Base-by-base conservation (phyloP, 768 basidiomycete genomes). In the Candolleomyces efflorescens region DNA sequence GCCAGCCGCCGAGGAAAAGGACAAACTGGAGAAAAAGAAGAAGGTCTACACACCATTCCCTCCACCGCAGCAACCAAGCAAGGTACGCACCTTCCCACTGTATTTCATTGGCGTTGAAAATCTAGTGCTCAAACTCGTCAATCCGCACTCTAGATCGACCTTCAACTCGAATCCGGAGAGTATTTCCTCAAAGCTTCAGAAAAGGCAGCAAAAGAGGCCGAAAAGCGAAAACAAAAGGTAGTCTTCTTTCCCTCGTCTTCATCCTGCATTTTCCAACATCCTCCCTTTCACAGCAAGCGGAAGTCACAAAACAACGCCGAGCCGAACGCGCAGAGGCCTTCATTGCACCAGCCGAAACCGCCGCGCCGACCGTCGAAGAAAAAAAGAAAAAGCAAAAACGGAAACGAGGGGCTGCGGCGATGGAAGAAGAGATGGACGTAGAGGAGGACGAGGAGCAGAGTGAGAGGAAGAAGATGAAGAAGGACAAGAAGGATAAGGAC, bases 11-110 rank as follows among this genome's bases (percentile, higher is more conserved):
- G 69, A 67, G 47, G 68, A 68, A 50, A 70, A 51, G 39, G 62
- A 64, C n/a, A n/a, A n/a, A n/a, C n/a, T n/a, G 50, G 59, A 62
- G 50, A 72, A 85, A 20, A 79, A 83, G 64, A 96, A 95, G 84
- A 96, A 96, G 71, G 79, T 86, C 15, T 98, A 98, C 72, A 98
- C 97, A n/a, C 97, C 97, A 1, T 99, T 98, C 84, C 97, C 97
- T 38, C 97, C 97, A 32, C 77, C 95, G 7, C 97, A 98, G 68
- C 80, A 84, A 58, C 96, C 95, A 38, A 86, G 93, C 64, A 98
- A 98, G 81, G 92, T 92, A 64, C 55, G 72, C 51, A 1, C 9
- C n/a, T 56, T 39, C 60, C n/a, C 49, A 24, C 49, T n/a, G 5
- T 7, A 17, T 32, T 36, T 50, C 18, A 32, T 56, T 20, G 17